Evolutionary conservation across 306 rosid genomes (phyloP).

Genomic region (Canavalia gladiata): DNA sequence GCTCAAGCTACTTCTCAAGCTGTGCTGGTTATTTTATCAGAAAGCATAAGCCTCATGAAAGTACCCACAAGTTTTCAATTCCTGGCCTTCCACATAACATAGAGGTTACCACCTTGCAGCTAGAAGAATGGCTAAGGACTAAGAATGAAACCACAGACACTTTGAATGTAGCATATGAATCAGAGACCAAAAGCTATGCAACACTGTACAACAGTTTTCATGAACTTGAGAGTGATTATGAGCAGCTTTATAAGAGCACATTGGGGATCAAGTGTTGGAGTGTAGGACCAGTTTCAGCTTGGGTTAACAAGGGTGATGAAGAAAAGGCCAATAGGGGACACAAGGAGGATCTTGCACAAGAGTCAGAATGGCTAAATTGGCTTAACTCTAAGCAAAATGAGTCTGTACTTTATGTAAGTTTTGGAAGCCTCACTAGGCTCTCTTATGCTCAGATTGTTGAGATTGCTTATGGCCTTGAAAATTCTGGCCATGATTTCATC

Average conservation of each 20-base stretch:
- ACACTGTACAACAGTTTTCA: conserved; percentile 32
- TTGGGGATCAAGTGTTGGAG: conserved; percentile 32
- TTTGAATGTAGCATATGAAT: background rate
- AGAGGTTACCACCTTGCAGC: conserved; percentile 21
- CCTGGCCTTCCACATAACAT: conserved; percentile 15
- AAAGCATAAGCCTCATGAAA: conserved; percentile 44
- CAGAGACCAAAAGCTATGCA: conserved; percentile 30
- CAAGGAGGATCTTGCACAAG: background rate
- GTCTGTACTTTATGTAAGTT: conserved; percentile 46
- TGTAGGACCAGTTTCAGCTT: conserved; percentile 38
- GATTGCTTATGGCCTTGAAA: conserved; percentile 46
- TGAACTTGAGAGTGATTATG: conserved; percentile 31
- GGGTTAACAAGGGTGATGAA: conserved; percentile 3
- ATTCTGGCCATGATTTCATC: conserved; percentile 40
- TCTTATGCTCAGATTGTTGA: conserved; percentile 39
- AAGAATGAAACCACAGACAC: too few relatives aligned
- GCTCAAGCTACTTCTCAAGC: conserved; percentile 46
- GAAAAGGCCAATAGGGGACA: background rate
- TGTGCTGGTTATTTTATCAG: conserved; percentile 19
- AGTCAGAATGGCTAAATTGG: conserved; percentile 39
- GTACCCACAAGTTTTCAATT: background rate
- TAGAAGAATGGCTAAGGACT: conserved; percentile 5
- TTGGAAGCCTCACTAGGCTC: conserved; percentile 48
- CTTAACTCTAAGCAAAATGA: conserved; percentile 39
- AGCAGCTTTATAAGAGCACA: background rate